Base-by-base conservation (phyloP, 2,329 filamentous ascomycete genomes). In the Trichoderma citrinoviride region DNA sequence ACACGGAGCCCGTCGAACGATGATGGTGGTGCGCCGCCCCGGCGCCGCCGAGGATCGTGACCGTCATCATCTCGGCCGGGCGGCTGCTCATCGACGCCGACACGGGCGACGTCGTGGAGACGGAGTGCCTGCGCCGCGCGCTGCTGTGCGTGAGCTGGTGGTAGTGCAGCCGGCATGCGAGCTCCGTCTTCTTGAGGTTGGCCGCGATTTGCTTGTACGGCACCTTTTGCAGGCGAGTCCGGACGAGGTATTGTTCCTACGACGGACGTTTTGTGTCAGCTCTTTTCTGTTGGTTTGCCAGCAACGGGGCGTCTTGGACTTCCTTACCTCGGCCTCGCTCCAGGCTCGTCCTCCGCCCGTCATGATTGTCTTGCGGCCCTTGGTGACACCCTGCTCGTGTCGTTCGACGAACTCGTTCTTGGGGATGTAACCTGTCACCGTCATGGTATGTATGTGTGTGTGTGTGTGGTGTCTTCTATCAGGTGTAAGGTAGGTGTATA, bases 151-250 rank as follows among this genome's bases (percentile, higher is more conserved):
- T 92, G 68, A 95, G 84, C 74, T 95, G 91, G 73, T 96, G 91
- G 75, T 92, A 94, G 78, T 95, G 92, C 68, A 96, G 85, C 68
- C 92, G 91, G 79, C 91, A 96, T 54, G 91, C 91, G 66, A 95
- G 82, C 79, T 95, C 91, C 0, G 91, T 95, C 82, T 95, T 96
- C 79, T 93, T 92, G 70, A 95, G 81, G 71, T 93, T 89, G 66
- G 89, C 86, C 65, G 91, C 91, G 74, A 95, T 95, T 75, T 94
- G 90, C 82, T 94, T 95, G 79, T 95, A 95, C 0, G 91, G 91
- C 87, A 94, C 92, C 79, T 94, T 94, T 73, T 93, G 90, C 72
- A 91, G 85, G 65, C 91, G 90, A 67, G 90, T 93, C 77, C 93
- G 90, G 67, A 95, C 84, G 62, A 95, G 87, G 76, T 94, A 95